Evolutionary conservation across 192 early-diverging fungal species (phyloP).

Genomic region (Thamnidium elegans): DNA sequence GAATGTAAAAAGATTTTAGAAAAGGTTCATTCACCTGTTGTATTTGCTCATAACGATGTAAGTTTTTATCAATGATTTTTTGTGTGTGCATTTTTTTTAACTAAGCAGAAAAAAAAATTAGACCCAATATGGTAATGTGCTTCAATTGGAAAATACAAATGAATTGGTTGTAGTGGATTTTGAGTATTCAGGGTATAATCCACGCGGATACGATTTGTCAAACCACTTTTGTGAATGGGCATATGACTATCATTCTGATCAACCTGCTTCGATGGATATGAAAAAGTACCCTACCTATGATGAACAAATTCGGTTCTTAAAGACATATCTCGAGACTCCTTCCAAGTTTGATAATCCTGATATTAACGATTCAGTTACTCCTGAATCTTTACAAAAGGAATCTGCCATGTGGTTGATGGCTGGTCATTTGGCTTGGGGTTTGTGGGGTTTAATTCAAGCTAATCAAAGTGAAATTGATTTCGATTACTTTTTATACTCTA

Average conservation of each 20-base stretch:
- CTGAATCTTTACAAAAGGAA: slow-evolving; percentile 42
- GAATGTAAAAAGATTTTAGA: slow-evolving; percentile 39
- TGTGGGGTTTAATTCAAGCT: slow-evolving; percentile 77
- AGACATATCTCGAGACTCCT: slow-evolving; percentile 55
- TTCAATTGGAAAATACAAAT: slow-evolving; percentile 53
- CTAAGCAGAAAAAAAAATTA: slow-evolving; percentile 18
- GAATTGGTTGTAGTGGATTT: slow-evolving; percentile 75
- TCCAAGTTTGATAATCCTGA: slow-evolving; percentile 4
- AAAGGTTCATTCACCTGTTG: slow-evolving; percentile 54
- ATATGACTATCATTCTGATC: slow-evolving; percentile 68
- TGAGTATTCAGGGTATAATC: slow-evolving; percentile 79
- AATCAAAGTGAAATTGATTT: slow-evolving; percentile 74
- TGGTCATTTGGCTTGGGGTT: slow-evolving; percentile 68
- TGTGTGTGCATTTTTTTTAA: not conserved
- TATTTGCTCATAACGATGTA: slow-evolving; percentile 87
- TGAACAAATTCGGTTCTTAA: slow-evolving; percentile 58
- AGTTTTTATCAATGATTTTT: slow-evolving; percentile 18
- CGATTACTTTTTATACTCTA: slow-evolving; percentile 66
- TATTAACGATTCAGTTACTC: not conserved
- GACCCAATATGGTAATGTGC: slow-evolving; percentile 85
- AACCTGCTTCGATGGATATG: slow-evolving; percentile 42
- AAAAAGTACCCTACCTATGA: slow-evolving; percentile 49
- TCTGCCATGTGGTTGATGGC: slow-evolving; percentile 39
- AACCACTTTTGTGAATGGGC: slow-evolving; percentile 87
- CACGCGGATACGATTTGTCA: slow-evolving; percentile 71